Evolutionary conservation across 345 rosid genomes (phyloP).

Genomic region (Cardiospermum halicacabum): DNA sequence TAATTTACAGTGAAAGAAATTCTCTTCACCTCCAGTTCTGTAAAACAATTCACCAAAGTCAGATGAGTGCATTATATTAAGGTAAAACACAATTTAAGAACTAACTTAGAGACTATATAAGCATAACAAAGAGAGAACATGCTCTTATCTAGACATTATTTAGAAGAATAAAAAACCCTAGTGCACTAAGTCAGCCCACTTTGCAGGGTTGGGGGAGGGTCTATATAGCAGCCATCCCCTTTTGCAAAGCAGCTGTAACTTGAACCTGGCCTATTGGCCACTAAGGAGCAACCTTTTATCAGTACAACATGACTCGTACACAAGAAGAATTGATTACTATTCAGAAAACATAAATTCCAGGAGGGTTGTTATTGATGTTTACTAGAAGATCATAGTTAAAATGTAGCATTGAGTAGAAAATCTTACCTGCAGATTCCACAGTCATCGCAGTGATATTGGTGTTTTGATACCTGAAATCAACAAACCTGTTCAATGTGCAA

Average conservation of each 20-base stretch:
- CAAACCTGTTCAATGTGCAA: not conserved
- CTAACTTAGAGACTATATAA: not conserved
- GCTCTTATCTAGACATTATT: not conserved
- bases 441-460: constrained; percentile 60
- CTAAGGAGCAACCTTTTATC: too few species aligned
- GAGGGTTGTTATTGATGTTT: not conserved
- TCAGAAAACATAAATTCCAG: too few species aligned
- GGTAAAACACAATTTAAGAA: too few species aligned
- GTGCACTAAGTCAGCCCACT: too few species aligned
- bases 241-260: too few species aligned
- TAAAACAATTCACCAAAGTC: constrained; percentile 10
- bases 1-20: constrained; percentile 54
- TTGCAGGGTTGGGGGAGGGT: too few species aligned
- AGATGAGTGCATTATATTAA: not conserved
- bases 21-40: constrained; percentile 63
- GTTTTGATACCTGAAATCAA: constrained; percentile 41
- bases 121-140: not conserved
- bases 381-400: not conserved
- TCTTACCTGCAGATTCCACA: constrained; percentile 68
- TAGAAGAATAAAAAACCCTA: not conserved
- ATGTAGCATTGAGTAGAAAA: not conserved
- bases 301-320: too few species aligned
- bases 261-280: too few species aligned
- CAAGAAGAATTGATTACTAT: too few species aligned
- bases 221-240: too few species aligned